These are phyloP conservation scores for Cornus suecica DNA, from an alignment of 148 eudicot genomes.

Conservation along the genomic window DNA sequence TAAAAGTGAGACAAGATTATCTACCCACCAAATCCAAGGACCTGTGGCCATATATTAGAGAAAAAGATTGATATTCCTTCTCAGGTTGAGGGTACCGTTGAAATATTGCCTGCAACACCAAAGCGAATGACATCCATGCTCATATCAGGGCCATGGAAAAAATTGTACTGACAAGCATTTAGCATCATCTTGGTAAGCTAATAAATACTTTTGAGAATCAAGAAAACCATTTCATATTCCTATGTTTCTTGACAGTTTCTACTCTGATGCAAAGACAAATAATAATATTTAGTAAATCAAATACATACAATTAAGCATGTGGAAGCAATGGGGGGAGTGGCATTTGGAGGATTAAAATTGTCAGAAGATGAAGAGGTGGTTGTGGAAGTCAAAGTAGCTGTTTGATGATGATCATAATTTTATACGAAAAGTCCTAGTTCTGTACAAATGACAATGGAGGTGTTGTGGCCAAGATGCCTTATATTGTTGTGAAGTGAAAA, in stretches of 20 bases:
- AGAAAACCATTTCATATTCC: neutral
- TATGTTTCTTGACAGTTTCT: neutral
- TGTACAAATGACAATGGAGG: neutral
- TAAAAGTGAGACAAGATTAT: neutral
- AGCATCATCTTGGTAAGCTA: neutral
- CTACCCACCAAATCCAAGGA: constrained; percentile 35
- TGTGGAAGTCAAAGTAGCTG: neutral
- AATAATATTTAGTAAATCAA: neutral
- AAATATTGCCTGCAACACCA: constrained; percentile 26
- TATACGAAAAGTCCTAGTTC: neutral
- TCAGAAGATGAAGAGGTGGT: neutral
- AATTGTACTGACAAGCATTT: neutral
- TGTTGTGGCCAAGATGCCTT: neutral
- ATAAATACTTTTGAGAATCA: neutral
- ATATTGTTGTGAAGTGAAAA: neutral
- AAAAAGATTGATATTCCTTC: constrained; percentile 40
- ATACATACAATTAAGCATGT: neutral
- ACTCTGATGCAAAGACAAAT: neutral
- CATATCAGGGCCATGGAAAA: neutral
- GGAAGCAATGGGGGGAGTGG: neutral
- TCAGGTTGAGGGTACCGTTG: constrained; percentile 34
- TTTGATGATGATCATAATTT: neutral
- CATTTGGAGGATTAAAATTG: neutral
- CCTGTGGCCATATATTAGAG: constrained; percentile 22
- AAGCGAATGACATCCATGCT: neutral